A percentile compares a stretch with the other conserved stretches of the same genome.
phyloP scores from a whole-genome alignment of 805 yeast species.

The Starmerella cellae region DNA sequence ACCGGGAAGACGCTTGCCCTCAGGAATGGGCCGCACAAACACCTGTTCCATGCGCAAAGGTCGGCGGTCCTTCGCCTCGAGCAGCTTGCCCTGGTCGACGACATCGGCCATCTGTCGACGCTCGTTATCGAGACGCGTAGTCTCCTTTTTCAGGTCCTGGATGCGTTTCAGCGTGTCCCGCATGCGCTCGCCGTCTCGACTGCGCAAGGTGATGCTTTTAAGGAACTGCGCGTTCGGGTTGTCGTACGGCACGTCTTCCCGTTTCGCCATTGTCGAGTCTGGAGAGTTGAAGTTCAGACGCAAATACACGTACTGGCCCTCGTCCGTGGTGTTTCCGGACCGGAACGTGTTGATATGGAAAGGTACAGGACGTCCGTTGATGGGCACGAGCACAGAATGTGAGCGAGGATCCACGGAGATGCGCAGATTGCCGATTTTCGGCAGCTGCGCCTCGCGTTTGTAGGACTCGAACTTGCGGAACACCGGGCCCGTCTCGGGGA shows the following conservation, averaged over 20 bases:
- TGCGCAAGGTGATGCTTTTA: constrained; percentile 74
- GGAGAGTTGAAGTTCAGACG: constrained; percentile 90
- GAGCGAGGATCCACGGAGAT: constrained; percentile 77
- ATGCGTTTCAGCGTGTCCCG: constrained; percentile 78
- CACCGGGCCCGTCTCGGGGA: constrained; percentile 34
- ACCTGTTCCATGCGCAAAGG: constrained; percentile 79
- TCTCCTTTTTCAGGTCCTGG: constrained; percentile 81
- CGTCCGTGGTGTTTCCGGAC: constrained; percentile 89
- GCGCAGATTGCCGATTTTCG: constrained; percentile 68
- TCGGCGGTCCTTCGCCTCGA: constrained; percentile 71
- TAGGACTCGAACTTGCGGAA: constrained; percentile 91
- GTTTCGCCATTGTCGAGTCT: constrained; percentile 61
- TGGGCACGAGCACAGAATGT: constrained; percentile 81
- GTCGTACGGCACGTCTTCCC: constrained; percentile 80
- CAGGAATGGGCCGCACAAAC: constrained; percentile 89
- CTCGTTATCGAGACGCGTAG: constrained; percentile 81
- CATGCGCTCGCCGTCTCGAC: constrained; percentile 84
- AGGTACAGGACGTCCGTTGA: constrained; percentile 93
- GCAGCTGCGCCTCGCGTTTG: constrained; percentile 84
- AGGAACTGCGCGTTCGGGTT: constrained; percentile 78
- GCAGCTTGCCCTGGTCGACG: constrained; percentile 75
- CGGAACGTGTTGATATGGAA: constrained; percentile 90
- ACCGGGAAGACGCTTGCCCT: constrained; percentile 91
- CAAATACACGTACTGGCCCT: constrained; percentile 84
- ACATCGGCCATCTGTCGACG: constrained; percentile 87